phyloP scores from a whole-genome alignment of 129 eudicot genomes.

The Artemisia argyi region DNA sequence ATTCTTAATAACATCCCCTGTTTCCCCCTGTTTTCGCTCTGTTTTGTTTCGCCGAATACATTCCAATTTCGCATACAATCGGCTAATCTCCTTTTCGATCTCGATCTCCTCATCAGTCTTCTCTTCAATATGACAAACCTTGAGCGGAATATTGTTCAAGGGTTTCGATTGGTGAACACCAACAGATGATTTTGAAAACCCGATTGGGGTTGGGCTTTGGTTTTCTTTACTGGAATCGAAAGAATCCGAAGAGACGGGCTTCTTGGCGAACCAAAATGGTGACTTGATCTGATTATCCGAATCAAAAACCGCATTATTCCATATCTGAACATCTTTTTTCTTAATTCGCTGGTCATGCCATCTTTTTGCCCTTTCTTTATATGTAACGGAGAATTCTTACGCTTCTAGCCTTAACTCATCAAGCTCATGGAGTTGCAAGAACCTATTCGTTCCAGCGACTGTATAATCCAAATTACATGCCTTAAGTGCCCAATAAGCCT shows the following conservation, averaged over 20 bases:
- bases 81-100: slow-evolving; percentile 62
- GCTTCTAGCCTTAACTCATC: no score
- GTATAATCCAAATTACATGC: no score
- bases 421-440: no score
- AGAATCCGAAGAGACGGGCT: slow-evolving; percentile 35
- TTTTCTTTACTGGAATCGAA: slow-evolving; percentile 73
- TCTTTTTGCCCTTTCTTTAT: no score
- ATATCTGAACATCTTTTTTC: slow-evolving; percentile 65
- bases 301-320: slow-evolving; percentile 87
- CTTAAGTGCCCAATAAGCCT: no score
- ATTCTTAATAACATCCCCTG: slow-evolving; percentile 48
- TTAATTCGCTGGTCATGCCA: no score
- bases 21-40: slow-evolving; percentile 43
- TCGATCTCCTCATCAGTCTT: slow-evolving; percentile 71
- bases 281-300: slow-evolving; percentile 17
- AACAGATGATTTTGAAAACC: slow-evolving; percentile 27
- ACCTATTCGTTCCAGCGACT: no score
- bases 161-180: slow-evolving; percentile 23
- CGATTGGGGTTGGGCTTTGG: slow-evolving; percentile 48
- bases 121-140: slow-evolving; percentile 32
- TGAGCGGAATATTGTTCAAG: slow-evolving; percentile 10
- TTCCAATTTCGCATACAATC: slow-evolving; percentile 64
- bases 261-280: slow-evolving; percentile 37
- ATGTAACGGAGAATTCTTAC: no score
- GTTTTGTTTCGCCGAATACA: slow-evolving; percentile 56